Percentiles rank a stretch among this genome's conserved stretches.
Evolutionary conservation across 2,329 filamentous ascomycete genomes (phyloP).

Genomic region (Madurella mycetomatis): DNA sequence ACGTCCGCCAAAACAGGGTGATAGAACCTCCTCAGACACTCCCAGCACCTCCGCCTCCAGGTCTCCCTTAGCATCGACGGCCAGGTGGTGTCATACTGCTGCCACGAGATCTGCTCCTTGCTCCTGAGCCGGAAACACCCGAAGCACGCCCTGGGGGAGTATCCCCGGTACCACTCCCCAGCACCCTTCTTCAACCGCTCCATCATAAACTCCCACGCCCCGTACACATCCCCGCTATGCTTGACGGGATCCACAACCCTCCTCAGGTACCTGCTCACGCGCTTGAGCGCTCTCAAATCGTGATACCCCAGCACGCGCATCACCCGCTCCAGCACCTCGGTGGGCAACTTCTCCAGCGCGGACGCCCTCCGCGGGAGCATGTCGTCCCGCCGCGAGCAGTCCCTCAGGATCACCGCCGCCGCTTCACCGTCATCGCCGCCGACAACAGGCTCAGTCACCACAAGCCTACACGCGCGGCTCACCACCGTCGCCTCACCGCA

Average conservation of each 20-base stretch:
- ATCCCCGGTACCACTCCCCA: background rate
- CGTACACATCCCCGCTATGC: conserved; percentile 3
- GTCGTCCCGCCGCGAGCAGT: too few relatives aligned
- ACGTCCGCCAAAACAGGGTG: background rate
- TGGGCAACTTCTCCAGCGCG: background rate
- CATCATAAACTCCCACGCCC: background rate
- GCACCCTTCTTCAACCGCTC: background rate
- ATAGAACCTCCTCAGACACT: conserved; percentile 8
- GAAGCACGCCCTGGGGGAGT: background rate
- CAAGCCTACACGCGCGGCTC: background rate
- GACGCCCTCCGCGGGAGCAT: background rate
- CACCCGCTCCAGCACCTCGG: conserved; percentile 1
- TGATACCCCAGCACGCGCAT: conserved; percentile 2
- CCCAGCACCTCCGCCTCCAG: conserved; percentile 7
- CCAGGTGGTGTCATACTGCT: background rate
- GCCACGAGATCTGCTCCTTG: background rate
- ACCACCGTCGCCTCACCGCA: conserved; percentile 1
- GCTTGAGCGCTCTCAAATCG: background rate
- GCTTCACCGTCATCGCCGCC: background rate
- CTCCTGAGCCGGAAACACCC: conserved; percentile 5
- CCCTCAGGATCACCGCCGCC: background rate
- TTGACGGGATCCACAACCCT: conserved; percentile 1
- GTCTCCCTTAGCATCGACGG: background rate
- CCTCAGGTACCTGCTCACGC: conserved; percentile 1
- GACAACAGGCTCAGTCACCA: background rate